Conservation (phyloP, 1,139 yeast species). For the Protomyces arabidopsidicola region DNA sequence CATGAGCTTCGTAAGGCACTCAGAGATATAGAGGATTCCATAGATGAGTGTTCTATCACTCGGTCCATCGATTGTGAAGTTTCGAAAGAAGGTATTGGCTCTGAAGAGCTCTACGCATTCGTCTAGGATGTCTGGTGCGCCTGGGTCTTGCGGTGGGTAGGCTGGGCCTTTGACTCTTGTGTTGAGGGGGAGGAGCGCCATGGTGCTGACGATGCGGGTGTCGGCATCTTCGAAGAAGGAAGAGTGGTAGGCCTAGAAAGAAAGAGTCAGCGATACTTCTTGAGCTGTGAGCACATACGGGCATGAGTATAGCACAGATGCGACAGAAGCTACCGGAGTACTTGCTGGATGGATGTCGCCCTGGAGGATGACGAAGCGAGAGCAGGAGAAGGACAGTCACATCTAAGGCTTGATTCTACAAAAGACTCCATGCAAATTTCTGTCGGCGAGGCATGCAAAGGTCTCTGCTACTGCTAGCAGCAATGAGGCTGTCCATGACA, state of each 20-base stretch:
- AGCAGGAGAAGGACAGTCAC: not conserved
- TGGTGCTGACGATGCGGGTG: slow-evolving; percentile 49
- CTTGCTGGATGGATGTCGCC: too few species aligned
- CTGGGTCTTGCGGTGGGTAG: slow-evolving; percentile 74
- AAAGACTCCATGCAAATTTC: too few species aligned
- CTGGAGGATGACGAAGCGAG: not conserved
- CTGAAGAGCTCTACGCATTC: slow-evolving; percentile 87
- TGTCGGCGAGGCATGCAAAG: not conserved
- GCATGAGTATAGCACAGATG: not conserved
- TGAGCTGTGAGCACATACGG: not conserved
- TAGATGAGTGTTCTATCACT: slow-evolving; percentile 92
- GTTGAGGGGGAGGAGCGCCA: slow-evolving; percentile 74
- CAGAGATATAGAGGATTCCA: slow-evolving; percentile 87
- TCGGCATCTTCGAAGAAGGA: slow-evolving; percentile 59
- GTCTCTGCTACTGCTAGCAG: slow-evolving; percentile 2
- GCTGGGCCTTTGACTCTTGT: slow-evolving; percentile 89
- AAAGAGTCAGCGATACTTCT: not conserved
- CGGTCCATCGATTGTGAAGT: slow-evolving; percentile 93
- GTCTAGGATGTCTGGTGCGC: slow-evolving; percentile 64
- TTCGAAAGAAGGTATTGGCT: slow-evolving; percentile 92
- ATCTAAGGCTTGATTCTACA: not conserved
- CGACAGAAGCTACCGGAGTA: not conserved
- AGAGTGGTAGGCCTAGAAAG: slow-evolving; percentile 73
- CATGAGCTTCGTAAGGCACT: slow-evolving; percentile 63
- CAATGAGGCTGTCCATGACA: not conserved